A percentile compares a stretch with the other conserved stretches of the same genome.
phyloP scores from a whole-genome alignment of 129 eudicot species.

The sunflower (Helianthus annuus) region DNA sequence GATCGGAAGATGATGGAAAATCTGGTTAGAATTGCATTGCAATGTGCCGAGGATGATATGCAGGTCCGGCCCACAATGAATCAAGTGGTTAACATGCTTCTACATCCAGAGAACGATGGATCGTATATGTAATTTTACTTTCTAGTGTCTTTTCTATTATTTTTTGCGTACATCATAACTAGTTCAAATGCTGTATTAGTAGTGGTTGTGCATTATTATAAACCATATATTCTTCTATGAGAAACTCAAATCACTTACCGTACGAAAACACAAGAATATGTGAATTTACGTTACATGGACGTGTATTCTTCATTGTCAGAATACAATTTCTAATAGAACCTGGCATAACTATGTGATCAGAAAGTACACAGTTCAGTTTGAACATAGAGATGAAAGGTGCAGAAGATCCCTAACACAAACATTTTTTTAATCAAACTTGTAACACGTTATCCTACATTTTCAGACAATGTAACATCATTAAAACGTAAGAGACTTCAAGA shows the following conservation, averaged over 20 bases:
- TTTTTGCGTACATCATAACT: too few relatives aligned
- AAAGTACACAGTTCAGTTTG: too few relatives aligned
- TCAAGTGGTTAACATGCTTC: constrained; percentile 34
- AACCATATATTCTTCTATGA: too few relatives aligned
- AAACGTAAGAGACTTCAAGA: not conserved
- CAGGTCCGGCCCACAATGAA: constrained; percentile 44
- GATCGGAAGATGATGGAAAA: constrained; percentile 26
- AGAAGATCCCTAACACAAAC: not conserved
- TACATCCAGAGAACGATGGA: constrained; percentile 16
- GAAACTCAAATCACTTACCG: too few relatives aligned
- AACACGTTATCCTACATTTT: not conserved
- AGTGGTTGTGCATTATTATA: too few relatives aligned
- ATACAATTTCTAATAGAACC: too few relatives aligned
- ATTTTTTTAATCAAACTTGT: not conserved
- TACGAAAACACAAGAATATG: too few relatives aligned
- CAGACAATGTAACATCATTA: not conserved
- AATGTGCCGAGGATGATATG: constrained; percentile 38
- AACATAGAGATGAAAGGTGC: not conserved
- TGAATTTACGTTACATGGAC: too few relatives aligned
- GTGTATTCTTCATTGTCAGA: too few relatives aligned
- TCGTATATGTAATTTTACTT: not conserved
- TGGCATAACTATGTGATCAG: too few relatives aligned
- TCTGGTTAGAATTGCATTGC: constrained; percentile 35
- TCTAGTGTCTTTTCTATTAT: not conserved
- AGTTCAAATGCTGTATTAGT: too few relatives aligned